These are phyloP conservation scores for Geum urbanum DNA, from an alignment of 306 rosid genomes.

Conservation along the genomic window DNA sequence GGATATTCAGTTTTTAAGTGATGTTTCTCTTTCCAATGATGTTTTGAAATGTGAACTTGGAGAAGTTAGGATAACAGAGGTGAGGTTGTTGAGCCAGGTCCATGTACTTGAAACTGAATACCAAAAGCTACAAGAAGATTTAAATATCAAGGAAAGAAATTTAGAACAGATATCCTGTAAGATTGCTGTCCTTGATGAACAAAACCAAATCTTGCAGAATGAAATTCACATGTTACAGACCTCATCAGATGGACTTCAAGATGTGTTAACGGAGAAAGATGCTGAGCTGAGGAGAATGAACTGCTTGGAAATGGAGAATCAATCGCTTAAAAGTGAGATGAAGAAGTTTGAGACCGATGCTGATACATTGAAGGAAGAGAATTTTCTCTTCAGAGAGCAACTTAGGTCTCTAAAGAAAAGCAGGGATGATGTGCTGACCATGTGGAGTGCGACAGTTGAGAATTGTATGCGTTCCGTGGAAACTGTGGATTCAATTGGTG, in stretches of 20 bases:
- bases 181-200: constrained; percentile 41
- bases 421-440: constrained; percentile 28
- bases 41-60: constrained; percentile 44
- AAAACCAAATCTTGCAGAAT: constrained; percentile 37
- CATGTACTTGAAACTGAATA: constrained; percentile 48
- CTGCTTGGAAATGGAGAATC: constrained; percentile 37
- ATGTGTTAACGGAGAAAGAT: constrained; percentile 39
- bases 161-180: constrained; percentile 37
- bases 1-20: constrained; percentile 41
- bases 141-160: constrained; percentile 41
- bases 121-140: constrained; percentile 33
- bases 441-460: constrained; percentile 23
- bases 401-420: constrained; percentile 31
- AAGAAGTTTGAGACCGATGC: constrained; percentile 24
- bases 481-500: constrained; percentile 24
- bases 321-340: constrained; percentile 30
- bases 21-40: constrained; percentile 38
- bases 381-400: constrained; percentile 34
- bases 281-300: constrained; percentile 44
- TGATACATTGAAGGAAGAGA: constrained; percentile 37
- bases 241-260: constrained; percentile 36
- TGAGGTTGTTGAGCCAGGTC: constrained; percentile 39
- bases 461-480: constrained; percentile 31
- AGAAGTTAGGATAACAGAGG: constrained; percentile 37
- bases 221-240: constrained; percentile 30